Base-by-base conservation (phyloP, 1,284 basidiomycete species). In the Jaminaea rosea region DNA sequence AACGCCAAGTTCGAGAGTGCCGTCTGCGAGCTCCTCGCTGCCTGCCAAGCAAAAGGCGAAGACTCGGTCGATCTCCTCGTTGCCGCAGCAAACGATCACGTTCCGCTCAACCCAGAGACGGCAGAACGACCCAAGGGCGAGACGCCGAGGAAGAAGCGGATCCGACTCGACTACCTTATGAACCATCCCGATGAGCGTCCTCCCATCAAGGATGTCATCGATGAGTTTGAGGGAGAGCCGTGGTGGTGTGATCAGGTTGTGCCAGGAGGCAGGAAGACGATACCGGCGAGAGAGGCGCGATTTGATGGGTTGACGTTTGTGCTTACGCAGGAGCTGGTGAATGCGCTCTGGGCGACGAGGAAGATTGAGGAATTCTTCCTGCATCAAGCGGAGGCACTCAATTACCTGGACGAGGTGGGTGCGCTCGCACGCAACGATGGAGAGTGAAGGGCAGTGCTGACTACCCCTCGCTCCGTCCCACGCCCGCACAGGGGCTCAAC, bases 331-430 rank as follows among this genome's bases (percentile, higher is more conserved):
- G 75, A 77, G 2, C 80, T 91, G 32, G 66, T 69, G 32, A 74
- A 80, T 50, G 86, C 87, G 0, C 74, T 92, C 23, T 67, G 74
- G 44, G 74, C 78, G n/a, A 80, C 85, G 0, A 78, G 84, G 50
- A 81, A 80, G 27, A 88, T 92, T 28, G 76, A 75, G 2, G 76
- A 79, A 1, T 75, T 92, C 34, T 93, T 90, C 68, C 78, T 77
- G 4, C 90, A 93, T 62, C 89, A 93, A 75, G 82, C 82, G 3
- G 77, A 79, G 28, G 87, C 90, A 1, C 84, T 93, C 56, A 80
- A 82, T 56, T 82, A 83, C 0, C 77, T 93, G 17, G 73, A 77
- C 9, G 67, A 75, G 31, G n/a, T n/a, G n/a, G n/a, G n/a, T n/a
- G n/a, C n/a, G n/a, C n/a, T n/a, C n/a, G n/a, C n/a, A n/a, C n/a